Evolutionary conservation across 1,139 yeast genomes (phyloP).

Genomic region (Zygoascus sp.): DNA sequence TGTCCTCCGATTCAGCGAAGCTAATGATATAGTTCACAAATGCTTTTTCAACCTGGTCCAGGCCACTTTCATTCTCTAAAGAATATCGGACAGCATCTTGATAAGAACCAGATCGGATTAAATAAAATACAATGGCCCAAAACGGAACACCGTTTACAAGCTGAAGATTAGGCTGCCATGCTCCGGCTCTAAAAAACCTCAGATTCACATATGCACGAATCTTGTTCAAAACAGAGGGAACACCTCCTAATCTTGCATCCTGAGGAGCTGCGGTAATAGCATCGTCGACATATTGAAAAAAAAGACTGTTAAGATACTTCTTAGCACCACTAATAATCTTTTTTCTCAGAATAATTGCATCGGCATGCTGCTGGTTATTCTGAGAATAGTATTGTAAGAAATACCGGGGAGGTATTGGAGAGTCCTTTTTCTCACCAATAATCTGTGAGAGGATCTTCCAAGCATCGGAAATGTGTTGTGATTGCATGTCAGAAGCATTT

Average conservation of each 20-base stretch:
- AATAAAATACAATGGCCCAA: slow-evolving; percentile 86
- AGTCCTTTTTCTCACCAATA: slow-evolving; percentile 27
- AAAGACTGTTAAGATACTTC: slow-evolving; percentile 67
- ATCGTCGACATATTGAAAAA: slow-evolving; percentile 57
- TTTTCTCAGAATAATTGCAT: slow-evolving; percentile 41
- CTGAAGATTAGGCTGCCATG: slow-evolving; percentile 50
- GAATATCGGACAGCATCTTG: slow-evolving; percentile 69
- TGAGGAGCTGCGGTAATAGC: slow-evolving; percentile 61
- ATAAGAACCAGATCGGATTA: slow-evolving; percentile 77
- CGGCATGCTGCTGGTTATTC: slow-evolving; percentile 18
- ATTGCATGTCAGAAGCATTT: slow-evolving; percentile 36
- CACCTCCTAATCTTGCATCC: slow-evolving; percentile 51
- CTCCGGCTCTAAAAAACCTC: slow-evolving; percentile 39
- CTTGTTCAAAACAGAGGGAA: slow-evolving; percentile 69
- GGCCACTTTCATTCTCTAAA: slow-evolving; percentile 49
- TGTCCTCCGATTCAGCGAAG: slow-evolving; percentile 56
- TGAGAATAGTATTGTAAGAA: slow-evolving; percentile 4
- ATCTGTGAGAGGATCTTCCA: slow-evolving; percentile 34
- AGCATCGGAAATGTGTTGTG: slow-evolving; percentile 37
- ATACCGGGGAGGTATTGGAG: slow-evolving; percentile 1
- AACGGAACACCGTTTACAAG: slow-evolving; percentile 79
- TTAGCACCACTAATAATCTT: slow-evolving; percentile 55
- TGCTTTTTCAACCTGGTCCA: slow-evolving; percentile 78
- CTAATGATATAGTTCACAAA: slow-evolving; percentile 78
- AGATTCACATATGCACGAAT: slow-evolving; percentile 58